Evolutionary conservation across 257 asterid genomes (phyloP), one percentile per base, ranked within the genome.

Genomic region (Salvia miltiorrhiza): DNA sequence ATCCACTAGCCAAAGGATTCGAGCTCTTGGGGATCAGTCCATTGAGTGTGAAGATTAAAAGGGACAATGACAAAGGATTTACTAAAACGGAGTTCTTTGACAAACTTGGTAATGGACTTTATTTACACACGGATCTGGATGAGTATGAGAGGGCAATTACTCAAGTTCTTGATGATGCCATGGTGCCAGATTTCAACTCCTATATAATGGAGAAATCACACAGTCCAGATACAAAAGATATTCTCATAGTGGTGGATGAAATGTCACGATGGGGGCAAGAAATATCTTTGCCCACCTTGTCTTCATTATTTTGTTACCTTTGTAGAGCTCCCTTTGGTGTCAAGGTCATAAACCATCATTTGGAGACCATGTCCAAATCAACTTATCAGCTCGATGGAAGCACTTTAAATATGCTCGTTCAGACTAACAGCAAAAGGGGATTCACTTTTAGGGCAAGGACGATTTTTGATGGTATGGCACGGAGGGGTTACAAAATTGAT

Each of bases 81-180:
- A 82, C 71, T 8, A 87, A 76, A 72, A 76, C 96, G 0, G 92
- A 91, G 69, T 94, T 91, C 82, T 93, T 67, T 19, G 97, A 94
- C 81, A 72, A 77, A 71, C 94, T 94, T 48, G 99, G 99, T 21
- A 94, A 94, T 81, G 99, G 99, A 41, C 89, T 94, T 57, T 94
- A 86, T 78, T 74, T 91, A 70, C 97, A 94, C 55, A 82, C 97
- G 4, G 83, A 94, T 79, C 24, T 88, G 45, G 86, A 89, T 21
- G 79, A 70, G 75, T 91, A 78, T 48, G 95, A 91, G 79, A 76
- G 76, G 67, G 65, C 35, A 63, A 70, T 89, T 65, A 24, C 58
- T 39, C 73, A 52, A 77, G 86, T 87, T 80, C 95, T 94, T 45
- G 62, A 83, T 72, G 88, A 80, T 75, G 82, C 90, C 73, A 79